Percentiles rank a stretch among this genome's conserved stretches.
Evolutionary conservation across 805 yeast genomes (phyloP).

Genomic region (Ogataea paraovalis): DNA sequence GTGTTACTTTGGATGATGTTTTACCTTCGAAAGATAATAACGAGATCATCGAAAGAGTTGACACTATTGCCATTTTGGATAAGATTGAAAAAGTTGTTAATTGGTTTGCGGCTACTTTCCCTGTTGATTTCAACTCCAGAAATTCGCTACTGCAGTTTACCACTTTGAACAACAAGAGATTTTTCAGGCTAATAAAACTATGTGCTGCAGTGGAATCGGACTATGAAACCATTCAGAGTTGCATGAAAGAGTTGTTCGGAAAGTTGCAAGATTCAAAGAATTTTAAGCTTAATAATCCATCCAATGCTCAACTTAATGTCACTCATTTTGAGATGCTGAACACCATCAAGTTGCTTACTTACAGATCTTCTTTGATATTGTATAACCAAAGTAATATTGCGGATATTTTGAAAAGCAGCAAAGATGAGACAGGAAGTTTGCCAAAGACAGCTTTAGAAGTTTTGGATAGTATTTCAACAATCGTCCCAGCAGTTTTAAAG

Average conservation of each 20-base stretch:
- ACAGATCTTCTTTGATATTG: constrained; percentile 55
- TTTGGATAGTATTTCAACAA: constrained; percentile 53
- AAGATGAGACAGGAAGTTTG: constrained; percentile 30
- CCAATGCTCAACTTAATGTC: constrained; percentile 20
- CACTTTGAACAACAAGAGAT: constrained; percentile 54
- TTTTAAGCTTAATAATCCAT: constrained; percentile 25
- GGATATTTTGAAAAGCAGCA: constrained; percentile 45
- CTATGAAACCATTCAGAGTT: constrained; percentile 53
- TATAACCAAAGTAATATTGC: constrained; percentile 65
- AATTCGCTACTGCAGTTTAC: constrained; percentile 50
- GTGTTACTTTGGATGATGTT: constrained; percentile 19
- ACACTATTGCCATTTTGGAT: constrained; percentile 22
- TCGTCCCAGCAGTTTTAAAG: constrained; percentile 61
- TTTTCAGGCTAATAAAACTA: constrained; percentile 49
- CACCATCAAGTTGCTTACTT: constrained; percentile 54
- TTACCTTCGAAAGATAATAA: constrained; percentile 7
- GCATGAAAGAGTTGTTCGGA: constrained; percentile 58
- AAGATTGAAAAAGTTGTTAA: constrained; percentile 37
- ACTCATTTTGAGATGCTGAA: constrained; percentile 47
- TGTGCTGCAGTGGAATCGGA: constrained; percentile 57
- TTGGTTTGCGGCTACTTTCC: constrained; percentile 59
- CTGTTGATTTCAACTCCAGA: constrained; percentile 45
- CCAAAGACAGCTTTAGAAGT: constrained; percentile 44
- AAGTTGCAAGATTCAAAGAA: constrained; percentile 52
- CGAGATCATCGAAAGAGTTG: constrained; percentile 34